Conservation (phyloP, 2,329 filamentous ascomycete genomes). For the Biscogniauxia sp. region DNA sequence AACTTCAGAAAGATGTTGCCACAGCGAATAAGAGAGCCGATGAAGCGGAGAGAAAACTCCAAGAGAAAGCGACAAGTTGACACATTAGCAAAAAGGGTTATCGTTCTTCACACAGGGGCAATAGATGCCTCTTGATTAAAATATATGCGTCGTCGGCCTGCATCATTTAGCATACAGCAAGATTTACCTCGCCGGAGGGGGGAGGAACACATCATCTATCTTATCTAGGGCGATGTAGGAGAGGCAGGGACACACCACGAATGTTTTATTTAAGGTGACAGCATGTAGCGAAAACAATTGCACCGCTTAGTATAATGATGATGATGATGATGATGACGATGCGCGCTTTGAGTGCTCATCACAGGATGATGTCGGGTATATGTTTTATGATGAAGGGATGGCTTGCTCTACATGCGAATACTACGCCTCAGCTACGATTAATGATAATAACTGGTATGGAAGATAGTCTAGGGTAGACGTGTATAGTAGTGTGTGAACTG, state of each 20-base stretch:
- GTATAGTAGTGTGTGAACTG: not conserved
- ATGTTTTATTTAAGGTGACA: not conserved
- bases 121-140: not conserved
- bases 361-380: not conserved
- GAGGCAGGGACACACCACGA: not conserved
- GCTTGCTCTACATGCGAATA: not conserved
- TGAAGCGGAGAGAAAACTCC: conserved; percentile 63
- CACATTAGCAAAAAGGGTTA: not conserved
- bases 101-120: not conserved
- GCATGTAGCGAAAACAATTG: not conserved
- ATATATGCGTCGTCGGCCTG: not conserved
- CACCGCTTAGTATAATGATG: not conserved
- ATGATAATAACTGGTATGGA: not conserved
- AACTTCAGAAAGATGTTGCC: conserved; percentile 70
- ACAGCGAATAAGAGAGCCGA: conserved; percentile 63
- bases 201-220: not conserved
- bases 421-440: not conserved
- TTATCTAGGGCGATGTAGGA: not conserved
- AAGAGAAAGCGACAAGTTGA: conserved; percentile 19
- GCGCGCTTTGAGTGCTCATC: not conserved
- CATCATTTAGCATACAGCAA: not conserved
- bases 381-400: not conserved
- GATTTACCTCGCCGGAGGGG: not conserved
- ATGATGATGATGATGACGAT: too few species aligned
- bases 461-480: not conserved